These are phyloP conservation scores for Lasiodiplodia citricola DNA, from an alignment of 2,329 filamentous ascomycete species.

Conservation along the genomic window DNA sequence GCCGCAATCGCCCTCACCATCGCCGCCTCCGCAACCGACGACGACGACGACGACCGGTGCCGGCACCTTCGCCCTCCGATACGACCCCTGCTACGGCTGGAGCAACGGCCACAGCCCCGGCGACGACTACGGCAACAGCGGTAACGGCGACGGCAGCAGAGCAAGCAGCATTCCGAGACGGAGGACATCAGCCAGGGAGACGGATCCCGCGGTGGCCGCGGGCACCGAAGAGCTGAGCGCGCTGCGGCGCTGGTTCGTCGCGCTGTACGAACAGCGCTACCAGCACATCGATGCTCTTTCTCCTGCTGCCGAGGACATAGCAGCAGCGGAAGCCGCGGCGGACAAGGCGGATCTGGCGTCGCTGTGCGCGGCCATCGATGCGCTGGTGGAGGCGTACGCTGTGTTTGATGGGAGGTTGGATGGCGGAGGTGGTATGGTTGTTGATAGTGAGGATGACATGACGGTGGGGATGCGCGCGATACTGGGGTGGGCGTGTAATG, in stretches of 20 bases:
- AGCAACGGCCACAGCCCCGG: not conserved
- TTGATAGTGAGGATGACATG: not conserved
- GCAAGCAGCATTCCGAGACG: not conserved
- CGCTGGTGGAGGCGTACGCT: not conserved
- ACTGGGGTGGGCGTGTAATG: not conserved
- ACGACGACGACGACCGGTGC: too few species aligned
- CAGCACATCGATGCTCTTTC: not conserved
- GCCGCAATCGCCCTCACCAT: not conserved
- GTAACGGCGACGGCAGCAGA: not conserved
- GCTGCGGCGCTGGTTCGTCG: not conserved
- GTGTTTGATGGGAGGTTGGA: not conserved
- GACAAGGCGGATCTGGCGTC: not conserved
- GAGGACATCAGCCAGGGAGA: accelerated
- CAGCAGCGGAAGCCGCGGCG: not conserved
- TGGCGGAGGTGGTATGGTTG: not conserved
- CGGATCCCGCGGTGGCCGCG: not conserved
- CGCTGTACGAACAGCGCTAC: not conserved
- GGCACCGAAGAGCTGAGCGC: not conserved
- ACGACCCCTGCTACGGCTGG: not conserved
- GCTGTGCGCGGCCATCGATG: not conserved
- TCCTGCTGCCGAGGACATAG: not conserved
- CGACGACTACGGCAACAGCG: not conserved
- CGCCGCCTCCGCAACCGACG: too few species aligned
- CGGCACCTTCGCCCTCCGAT: not conserved
- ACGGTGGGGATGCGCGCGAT: not conserved